Conservation (phyloP, 371 early-diverging fungal species). For the Rhizopus microsporus region DNA sequence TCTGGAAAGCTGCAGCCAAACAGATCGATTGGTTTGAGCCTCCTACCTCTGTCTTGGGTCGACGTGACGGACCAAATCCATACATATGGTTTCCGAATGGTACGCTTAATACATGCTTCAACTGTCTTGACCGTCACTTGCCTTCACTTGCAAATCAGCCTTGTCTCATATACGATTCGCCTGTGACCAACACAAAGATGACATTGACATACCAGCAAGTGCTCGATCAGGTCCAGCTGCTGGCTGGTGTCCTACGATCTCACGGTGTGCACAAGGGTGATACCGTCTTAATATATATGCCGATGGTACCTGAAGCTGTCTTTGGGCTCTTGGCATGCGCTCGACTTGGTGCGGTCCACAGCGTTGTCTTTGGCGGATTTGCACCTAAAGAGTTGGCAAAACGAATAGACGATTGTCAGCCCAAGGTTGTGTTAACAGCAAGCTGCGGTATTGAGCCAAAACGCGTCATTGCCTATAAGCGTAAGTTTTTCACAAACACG, state of each 20-base stretch:
- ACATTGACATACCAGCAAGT: constrained; percentile 74
- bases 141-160: constrained; percentile 30
- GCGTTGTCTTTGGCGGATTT: constrained; percentile 80
- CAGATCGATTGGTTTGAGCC: constrained; percentile 42
- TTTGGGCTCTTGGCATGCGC: constrained; percentile 92
- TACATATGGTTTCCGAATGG: constrained; percentile 73
- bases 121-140: constrained; percentile 91
- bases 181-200: constrained; percentile 54
- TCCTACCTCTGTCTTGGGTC: constrained; percentile 32
- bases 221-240: constrained; percentile 66
- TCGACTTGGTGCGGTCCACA: constrained; percentile 86
- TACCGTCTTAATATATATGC: constrained; percentile 85
- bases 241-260: constrained; percentile 74
- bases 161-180: constrained; percentile 85
- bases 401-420: constrained; percentile 77
- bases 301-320: constrained; percentile 89
- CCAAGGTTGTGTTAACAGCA: constrained; percentile 73
- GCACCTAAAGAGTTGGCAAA: constrained; percentile 80
- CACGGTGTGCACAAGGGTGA: constrained; percentile 82
- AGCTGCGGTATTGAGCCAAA: constrained; percentile 81
- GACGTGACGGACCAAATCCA: constrained; percentile 28
- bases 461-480: constrained; percentile 65
- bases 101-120: constrained; percentile 88
- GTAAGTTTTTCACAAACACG: constrained; percentile 23
- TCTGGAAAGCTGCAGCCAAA: constrained; percentile 38